These are phyloP conservation scores for Ceratocystis eucalypticola DNA, from an alignment of 2,329 filamentous ascomycete species.

Conservation along the genomic window DNA sequence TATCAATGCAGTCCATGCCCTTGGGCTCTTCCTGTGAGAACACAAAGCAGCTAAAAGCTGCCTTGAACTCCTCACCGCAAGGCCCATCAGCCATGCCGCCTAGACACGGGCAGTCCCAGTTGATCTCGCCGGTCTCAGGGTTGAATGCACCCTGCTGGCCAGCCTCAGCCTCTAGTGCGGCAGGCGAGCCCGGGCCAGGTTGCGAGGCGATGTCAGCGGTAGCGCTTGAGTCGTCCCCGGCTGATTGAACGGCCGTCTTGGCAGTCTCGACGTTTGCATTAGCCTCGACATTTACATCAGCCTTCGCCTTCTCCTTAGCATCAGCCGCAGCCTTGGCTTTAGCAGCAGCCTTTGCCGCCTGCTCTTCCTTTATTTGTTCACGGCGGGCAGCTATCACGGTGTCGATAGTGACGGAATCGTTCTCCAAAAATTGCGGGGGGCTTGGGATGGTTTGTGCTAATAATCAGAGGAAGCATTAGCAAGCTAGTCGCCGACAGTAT, in stretches of 20 bases:
- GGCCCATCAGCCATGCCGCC: conserved; percentile 95
- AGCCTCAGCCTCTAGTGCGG: conserved; percentile 63
- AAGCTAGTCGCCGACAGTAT: background rate
- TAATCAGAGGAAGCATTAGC: background rate
- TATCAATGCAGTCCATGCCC: conserved; percentile 94
- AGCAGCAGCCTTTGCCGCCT: conserved; percentile 22
- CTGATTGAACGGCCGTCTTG: conserved; percentile 23
- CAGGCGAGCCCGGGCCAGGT: conserved; percentile 29
- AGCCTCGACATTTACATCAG: conserved; percentile 21
- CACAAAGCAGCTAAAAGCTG: conserved; percentile 97
- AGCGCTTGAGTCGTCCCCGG: conserved; percentile 18
- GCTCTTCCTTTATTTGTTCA: conserved; percentile 31
- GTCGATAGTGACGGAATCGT: conserved; percentile 51
- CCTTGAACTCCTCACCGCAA: conserved; percentile 89
- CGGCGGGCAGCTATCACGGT: conserved; percentile 53
- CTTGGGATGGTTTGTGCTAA: conserved; percentile 15
- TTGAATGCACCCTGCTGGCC: conserved; percentile 87
- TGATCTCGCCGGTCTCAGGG: conserved; percentile 97
- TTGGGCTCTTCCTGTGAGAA: conserved; percentile 89
- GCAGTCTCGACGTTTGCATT: conserved; percentile 10
- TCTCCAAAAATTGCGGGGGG: conserved; percentile 36
- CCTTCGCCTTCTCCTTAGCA: conserved; percentile 20
- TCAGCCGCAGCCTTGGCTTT: conserved; percentile 24
- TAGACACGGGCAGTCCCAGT: conserved; percentile 97
- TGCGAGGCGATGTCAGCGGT: conserved; percentile 20